Evolutionary conservation across 2,329 filamentous ascomycete species (phyloP).

Genomic region (Trichoderma arundinaceum): DNA sequence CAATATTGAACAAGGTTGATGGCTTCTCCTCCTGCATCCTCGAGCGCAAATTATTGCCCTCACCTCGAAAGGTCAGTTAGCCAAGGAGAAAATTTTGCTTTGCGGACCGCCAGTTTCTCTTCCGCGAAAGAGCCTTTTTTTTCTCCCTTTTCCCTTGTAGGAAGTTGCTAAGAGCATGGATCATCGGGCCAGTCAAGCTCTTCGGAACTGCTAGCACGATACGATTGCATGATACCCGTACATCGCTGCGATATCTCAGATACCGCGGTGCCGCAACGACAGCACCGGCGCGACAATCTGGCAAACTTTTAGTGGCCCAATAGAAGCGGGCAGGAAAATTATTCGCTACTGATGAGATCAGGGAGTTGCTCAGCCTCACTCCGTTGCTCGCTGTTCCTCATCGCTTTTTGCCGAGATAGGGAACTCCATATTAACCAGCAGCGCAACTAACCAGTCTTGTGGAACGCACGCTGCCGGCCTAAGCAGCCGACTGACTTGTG

Average conservation of each 20-base stretch:
- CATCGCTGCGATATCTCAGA: conserved; percentile 4
- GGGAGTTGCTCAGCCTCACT: conserved; percentile 28
- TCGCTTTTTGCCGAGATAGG: conserved; percentile 17
- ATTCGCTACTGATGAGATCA: conserved; percentile 18
- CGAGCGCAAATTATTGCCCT: not conserved
- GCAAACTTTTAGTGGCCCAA: conserved; percentile 4
- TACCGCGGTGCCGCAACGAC: not conserved
- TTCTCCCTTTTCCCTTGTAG: not conserved
- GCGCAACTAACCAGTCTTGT: conserved; percentile 3
- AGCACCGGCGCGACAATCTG: not conserved
- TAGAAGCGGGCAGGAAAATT: conserved; percentile 22
- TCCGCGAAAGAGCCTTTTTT: not conserved
- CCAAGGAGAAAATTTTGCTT: not conserved
- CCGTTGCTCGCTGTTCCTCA: not conserved
- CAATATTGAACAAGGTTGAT: conserved; percentile 28
- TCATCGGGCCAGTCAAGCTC: not conserved
- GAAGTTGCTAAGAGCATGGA: not conserved
- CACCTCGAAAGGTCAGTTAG: not conserved
- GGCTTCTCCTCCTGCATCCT: conserved; percentile 4
- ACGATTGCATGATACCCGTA: conserved; percentile 3
- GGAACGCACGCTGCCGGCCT: conserved; percentile 9
- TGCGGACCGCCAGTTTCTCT: not conserved
- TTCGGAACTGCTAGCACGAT: not conserved
- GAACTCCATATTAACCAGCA: conserved; percentile 20
- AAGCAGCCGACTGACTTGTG: not conserved